phyloP scores from a whole-genome alignment of 2,329 filamentous ascomycete species.

The Nigrospora sphaerica region DNA sequence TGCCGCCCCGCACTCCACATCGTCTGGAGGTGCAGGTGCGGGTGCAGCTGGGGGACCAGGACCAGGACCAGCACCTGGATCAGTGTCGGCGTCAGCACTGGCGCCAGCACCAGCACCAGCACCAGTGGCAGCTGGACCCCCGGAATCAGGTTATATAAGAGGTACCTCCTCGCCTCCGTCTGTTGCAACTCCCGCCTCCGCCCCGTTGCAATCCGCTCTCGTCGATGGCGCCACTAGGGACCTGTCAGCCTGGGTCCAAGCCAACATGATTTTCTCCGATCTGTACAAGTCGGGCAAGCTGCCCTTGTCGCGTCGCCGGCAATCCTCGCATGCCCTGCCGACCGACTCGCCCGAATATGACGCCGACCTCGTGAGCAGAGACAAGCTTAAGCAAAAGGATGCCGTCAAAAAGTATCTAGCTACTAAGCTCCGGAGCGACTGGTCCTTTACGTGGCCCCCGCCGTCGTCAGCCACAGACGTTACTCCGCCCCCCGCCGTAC shows the following conservation, averaged over 20 bases:
- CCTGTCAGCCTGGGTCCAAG: slow-evolving; percentile 1
- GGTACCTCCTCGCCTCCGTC: neutral
- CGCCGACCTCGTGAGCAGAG: slow-evolving; percentile 53
- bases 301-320: slow-evolving; percentile 44
- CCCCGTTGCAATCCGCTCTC: neutral
- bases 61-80: slow-evolving; percentile 2
- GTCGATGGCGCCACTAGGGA: neutral
- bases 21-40: slow-evolving; percentile 1
- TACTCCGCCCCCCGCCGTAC: too few species aligned
- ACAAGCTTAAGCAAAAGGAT: slow-evolving; percentile 56
- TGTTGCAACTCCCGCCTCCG: neutral
- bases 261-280: slow-evolving; percentile 50
- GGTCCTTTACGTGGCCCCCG: slow-evolving; percentile 53
- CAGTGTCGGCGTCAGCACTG: neutral
- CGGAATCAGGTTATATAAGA: neutral
- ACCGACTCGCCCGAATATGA: slow-evolving; percentile 39
- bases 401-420: slow-evolving; percentile 50
- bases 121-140: too few species aligned
- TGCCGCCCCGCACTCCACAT: slow-evolving; percentile 7
- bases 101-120: neutral
- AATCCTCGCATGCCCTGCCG: slow-evolving; percentile 21
- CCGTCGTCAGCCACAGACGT: too few species aligned
- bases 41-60: slow-evolving; percentile 1
- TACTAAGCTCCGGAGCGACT: slow-evolving; percentile 50
- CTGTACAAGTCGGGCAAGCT: slow-evolving; percentile 50